These are phyloP conservation scores for Dictyostelium citrinum DNA, from an alignment of 78 protist species.

Conservation along the genomic window DNA sequence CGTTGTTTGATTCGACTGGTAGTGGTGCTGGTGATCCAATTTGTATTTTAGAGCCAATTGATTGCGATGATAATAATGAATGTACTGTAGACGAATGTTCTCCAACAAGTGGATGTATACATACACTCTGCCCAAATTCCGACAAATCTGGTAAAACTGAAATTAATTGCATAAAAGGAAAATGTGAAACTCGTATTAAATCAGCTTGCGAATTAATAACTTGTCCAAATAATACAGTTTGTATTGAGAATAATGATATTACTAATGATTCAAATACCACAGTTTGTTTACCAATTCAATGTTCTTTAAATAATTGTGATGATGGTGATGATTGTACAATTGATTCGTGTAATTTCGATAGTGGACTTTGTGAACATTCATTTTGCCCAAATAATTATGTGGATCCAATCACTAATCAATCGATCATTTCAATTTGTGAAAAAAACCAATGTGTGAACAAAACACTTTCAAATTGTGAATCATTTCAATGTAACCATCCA, in stretches of 20 bases:
- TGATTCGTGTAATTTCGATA: not conserved
- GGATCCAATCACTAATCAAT: not conserved
- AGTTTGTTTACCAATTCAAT: not conserved
- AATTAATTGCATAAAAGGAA: not conserved
- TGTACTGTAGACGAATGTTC: slow-evolving; percentile 6
- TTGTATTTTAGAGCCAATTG: not conserved
- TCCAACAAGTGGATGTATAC: not conserved
- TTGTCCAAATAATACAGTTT: not conserved
- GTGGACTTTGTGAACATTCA: not conserved
- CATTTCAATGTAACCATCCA: not conserved
- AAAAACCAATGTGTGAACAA: not conserved
- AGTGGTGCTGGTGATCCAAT: not conserved
- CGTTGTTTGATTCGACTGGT: not conserved
- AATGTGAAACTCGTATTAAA: not conserved
- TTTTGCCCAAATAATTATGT: not conserved
- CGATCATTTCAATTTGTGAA: not conserved
- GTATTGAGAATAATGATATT: not conserved
- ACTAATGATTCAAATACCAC: not conserved
- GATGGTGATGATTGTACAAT: not conserved
- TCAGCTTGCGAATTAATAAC: not conserved
- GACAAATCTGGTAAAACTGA: not conserved
- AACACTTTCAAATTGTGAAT: not conserved
- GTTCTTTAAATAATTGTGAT: not conserved
- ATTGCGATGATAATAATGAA: not conserved
- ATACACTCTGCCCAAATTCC: not conserved